A percentile compares a stretch with the other conserved stretches of the same genome.
Evolutionary conservation across 805 yeast genomes (phyloP).

Genomic region (Alloascoidea africana): DNA sequence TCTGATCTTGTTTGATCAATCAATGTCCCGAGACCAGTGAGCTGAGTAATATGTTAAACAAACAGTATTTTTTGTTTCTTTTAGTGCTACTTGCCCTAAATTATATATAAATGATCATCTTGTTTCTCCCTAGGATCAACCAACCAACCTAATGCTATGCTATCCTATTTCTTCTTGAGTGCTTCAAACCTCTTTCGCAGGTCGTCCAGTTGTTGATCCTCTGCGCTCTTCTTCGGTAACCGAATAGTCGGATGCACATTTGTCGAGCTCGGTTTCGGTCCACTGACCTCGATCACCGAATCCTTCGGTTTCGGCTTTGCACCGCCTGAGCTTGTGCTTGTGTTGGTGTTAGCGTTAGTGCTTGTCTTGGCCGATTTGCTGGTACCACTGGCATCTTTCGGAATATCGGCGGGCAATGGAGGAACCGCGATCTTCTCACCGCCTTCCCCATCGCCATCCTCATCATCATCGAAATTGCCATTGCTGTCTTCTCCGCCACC

Average conservation of each 20-base stretch:
- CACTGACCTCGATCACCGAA: constrained; percentile 11
- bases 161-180: constrained; percentile 39
- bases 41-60: too few species aligned
- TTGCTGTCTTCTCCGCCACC: constrained; percentile 13
- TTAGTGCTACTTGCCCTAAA: too few species aligned
- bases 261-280: constrained; percentile 9
- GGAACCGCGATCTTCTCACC: constrained; percentile 13
- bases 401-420: constrained; percentile 9
- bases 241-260: constrained; percentile 4
- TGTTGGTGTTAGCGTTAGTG: constrained; percentile 12
- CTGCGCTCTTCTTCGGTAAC: constrained; percentile 7
- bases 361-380: constrained; percentile 6
- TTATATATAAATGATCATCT: too few species aligned
- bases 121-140: too few species aligned
- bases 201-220: constrained; percentile 41
- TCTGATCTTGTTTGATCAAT: too few species aligned
- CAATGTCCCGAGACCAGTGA: too few species aligned
- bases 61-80: too few species aligned
- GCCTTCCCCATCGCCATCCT: constrained; percentile 14
- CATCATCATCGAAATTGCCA: constrained; percentile 20
- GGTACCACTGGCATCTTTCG: constrained; percentile 8
- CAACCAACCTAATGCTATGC: too few species aligned
- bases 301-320: constrained; percentile 10
- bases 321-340: constrained; percentile 4
- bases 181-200: constrained; percentile 68